A percentile compares a stretch with the other conserved stretches of the same genome.
phyloP scores from a whole-genome alignment of 176 grass and related monocot genomes.

The Canna indica region DNA sequence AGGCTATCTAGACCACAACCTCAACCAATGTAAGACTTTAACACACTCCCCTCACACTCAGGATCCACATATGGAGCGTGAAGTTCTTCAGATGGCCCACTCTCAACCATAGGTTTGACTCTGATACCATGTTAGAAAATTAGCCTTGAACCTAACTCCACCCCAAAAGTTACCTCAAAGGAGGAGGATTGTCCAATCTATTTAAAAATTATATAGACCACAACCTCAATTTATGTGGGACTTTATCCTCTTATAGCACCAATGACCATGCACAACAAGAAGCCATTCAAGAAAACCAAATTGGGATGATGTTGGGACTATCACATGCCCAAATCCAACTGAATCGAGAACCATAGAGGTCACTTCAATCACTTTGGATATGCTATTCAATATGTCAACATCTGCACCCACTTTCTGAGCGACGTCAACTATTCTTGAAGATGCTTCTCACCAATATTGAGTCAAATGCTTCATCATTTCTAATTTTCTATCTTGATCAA shows the following conservation, averaged over 20 bases:
- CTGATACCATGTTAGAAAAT: too few species aligned
- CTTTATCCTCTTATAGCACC: slow-evolving; percentile 98
- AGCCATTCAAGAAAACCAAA: slow-evolving; percentile 93
- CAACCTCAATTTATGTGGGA: too few species aligned
- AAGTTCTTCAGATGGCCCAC: too few species aligned
- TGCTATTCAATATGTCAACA: slow-evolving; percentile 25
- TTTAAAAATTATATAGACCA: too few species aligned
- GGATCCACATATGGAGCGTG: too few species aligned
- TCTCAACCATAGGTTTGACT: too few species aligned
- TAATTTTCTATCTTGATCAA: slow-evolving; percentile 70
- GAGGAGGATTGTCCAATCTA: too few species aligned
- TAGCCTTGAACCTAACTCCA: too few species aligned
- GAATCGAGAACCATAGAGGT: slow-evolving; percentile 61
- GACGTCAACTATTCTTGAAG: slow-evolving; percentile 24
- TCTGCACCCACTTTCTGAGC: background rate
- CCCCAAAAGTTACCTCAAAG: too few species aligned
- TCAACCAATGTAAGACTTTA: too few species aligned
- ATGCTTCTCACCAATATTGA: slow-evolving; percentile 49
- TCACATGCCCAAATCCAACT: slow-evolving; percentile 48
- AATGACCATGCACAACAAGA: slow-evolving; percentile 88
- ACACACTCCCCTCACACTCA: too few species aligned
- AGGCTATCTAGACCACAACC: too few species aligned
- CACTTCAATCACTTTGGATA: slow-evolving; percentile 61
- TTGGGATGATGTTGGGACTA: slow-evolving; percentile 58
- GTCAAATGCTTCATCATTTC: slow-evolving; percentile 78